Conservation (phyloP, 2,329 filamentous ascomycete species). For the Alternaria hordeiaustralica region DNA sequence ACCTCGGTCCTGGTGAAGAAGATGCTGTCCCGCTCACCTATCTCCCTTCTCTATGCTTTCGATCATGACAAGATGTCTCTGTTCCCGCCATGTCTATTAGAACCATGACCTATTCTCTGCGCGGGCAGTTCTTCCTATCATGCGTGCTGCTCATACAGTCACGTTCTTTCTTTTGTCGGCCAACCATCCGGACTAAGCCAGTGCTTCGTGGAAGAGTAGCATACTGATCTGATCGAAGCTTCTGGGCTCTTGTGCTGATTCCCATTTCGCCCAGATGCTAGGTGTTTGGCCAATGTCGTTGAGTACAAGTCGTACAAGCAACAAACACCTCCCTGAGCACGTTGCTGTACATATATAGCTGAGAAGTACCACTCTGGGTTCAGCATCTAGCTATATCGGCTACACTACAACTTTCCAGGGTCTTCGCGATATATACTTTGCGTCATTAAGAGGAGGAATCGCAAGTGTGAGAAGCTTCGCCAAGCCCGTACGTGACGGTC, state of each 20-base stretch:
- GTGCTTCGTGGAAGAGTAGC: accelerated
- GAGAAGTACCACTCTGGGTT: not conserved
- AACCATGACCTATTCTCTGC: not conserved
- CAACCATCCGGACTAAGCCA: not conserved
- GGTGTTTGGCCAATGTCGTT: not conserved
- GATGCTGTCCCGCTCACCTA: not conserved
- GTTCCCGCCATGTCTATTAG: not conserved
- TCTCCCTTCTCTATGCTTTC: not conserved
- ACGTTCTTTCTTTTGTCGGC: accelerated
- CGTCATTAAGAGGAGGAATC: not conserved
- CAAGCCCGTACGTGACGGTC: not conserved
- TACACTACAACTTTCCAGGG: not conserved
- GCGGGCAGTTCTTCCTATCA: not conserved
- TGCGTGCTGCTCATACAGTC: not conserved
- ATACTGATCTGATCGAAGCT: not conserved
- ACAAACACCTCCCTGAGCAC: not conserved
- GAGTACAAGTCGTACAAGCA: not conserved
- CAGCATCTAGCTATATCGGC: accelerated
- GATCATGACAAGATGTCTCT: not conserved
- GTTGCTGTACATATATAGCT: not conserved
- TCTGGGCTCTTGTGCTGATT: not conserved
- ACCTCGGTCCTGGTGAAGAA: not conserved
- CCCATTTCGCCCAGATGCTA: not conserved
- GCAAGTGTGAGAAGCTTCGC: not conserved
- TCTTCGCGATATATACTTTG: not conserved